These are phyloP conservation scores for Stagonosporopsis tanaceti DNA, from an alignment of 2,329 filamentous ascomycete genomes.

Conservation along the genomic window DNA sequence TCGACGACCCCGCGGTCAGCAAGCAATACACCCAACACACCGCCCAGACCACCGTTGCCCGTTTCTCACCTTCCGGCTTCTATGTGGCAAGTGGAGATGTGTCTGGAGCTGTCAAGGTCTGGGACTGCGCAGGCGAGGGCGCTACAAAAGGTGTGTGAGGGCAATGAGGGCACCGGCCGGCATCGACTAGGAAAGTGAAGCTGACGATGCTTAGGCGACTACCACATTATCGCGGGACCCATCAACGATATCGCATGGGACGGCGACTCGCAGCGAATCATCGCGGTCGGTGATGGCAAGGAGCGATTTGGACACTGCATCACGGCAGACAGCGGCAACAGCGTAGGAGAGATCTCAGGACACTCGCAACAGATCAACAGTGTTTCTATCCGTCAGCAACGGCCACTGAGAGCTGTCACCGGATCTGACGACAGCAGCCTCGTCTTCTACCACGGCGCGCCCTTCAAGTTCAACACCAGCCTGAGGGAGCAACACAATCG, in stretches of 20 bases:
- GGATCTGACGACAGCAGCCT: conserved; percentile 88
- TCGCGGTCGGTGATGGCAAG: conserved; percentile 93
- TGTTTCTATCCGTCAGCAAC: conserved; percentile 86
- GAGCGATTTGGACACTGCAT: conserved; percentile 94
- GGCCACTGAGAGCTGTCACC: conserved; percentile 90
- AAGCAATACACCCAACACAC: conserved; percentile 95
- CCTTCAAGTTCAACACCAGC: conserved; percentile 95
- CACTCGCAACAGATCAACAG: conserved; percentile 91
- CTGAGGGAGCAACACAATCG: conserved; percentile 80
- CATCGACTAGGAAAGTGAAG: conserved; percentile 24
- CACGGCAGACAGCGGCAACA: conserved; percentile 89
- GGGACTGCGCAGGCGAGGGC: conserved; percentile 86
- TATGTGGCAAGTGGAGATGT: conserved; percentile 93
- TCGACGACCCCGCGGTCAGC: conserved; percentile 84
- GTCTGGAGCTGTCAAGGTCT: conserved; percentile 84
- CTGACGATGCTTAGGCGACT: conserved; percentile 70
- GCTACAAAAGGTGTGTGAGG: conserved; percentile 73
- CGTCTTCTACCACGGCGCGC: conserved; percentile 91
- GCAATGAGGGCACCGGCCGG: background rate
- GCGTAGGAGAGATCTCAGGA: conserved; percentile 90
- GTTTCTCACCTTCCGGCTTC: conserved; percentile 92
- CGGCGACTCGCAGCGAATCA: conserved; percentile 93
- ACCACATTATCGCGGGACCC: conserved; percentile 89
- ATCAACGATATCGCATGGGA: conserved; percentile 99
- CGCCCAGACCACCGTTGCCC: conserved; percentile 85